Percentiles rank a stretch among this genome's conserved stretches.
phyloP scores from a whole-genome alignment of 2,329 filamentous ascomycete species.

The Achaetomium macrosporum region DNA sequence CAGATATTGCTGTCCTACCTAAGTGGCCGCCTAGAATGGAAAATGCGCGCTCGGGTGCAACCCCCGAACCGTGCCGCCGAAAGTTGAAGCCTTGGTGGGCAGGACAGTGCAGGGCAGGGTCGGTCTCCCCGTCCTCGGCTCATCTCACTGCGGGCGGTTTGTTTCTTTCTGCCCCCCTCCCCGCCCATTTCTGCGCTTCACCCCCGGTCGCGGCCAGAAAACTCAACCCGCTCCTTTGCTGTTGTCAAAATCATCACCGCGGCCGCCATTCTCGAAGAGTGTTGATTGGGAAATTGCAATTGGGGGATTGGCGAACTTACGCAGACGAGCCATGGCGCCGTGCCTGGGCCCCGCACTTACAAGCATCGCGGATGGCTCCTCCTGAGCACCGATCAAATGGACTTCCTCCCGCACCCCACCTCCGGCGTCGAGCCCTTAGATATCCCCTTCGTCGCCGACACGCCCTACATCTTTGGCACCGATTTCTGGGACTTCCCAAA shows the following conservation, averaged over 20 bases:
- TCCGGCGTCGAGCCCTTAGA: slow-evolving; percentile 21
- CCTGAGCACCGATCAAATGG: slow-evolving; percentile 16
- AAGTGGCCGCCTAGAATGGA: not conserved
- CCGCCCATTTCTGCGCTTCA: not conserved
- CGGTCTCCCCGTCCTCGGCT: not conserved
- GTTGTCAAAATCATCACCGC: not conserved
- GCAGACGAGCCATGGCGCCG: slow-evolving; percentile 15
- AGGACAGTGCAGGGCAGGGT: not conserved
- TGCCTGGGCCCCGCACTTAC: slow-evolving; percentile 16
- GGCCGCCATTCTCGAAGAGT: not conserved
- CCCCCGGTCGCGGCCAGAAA: not conserved
- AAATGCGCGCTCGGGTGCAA: not conserved
- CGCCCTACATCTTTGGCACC: slow-evolving; percentile 18
- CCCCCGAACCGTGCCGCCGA: slow-evolving; percentile 6
- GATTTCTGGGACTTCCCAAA: slow-evolving; percentile 24
- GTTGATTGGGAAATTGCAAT: not conserved
- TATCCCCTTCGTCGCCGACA: slow-evolving; percentile 23
- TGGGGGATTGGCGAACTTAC: not conserved
- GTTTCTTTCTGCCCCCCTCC: not conserved
- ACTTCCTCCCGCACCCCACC: slow-evolving; percentile 21
- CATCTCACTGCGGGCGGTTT: not conserved
- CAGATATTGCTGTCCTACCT: not conserved
- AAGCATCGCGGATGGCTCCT: slow-evolving; percentile 12
- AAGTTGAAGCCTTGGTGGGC: not conserved
- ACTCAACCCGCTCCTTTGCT: not conserved